phyloP scores from a whole-genome alignment of 2,329 filamentous ascomycete species.

The Fulvia fulva region DNA sequence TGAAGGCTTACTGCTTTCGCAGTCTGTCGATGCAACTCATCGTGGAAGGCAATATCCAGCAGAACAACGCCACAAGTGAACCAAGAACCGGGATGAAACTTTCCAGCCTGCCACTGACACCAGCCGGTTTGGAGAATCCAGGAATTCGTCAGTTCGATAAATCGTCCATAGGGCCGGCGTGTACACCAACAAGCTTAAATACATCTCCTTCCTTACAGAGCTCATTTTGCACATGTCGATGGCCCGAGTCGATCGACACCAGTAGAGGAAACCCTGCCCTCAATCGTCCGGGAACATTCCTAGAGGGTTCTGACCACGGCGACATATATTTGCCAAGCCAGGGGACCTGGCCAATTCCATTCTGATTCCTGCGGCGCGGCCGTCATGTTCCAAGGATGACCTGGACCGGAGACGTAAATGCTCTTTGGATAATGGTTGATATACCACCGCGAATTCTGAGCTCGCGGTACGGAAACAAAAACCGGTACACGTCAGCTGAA shows the following conservation, averaged over 20 bases:
- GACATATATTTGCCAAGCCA: not conserved
- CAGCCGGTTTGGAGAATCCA: not conserved
- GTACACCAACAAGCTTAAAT: not conserved
- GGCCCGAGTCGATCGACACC: not conserved
- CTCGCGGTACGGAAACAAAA: slow-evolving; percentile 16
- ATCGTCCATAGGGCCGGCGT: not conserved
- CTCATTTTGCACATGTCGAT: not conserved
- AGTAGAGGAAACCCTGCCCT: not conserved
- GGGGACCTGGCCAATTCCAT: slow-evolving; percentile 15
- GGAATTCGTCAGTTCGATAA: not conserved
- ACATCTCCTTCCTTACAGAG: slow-evolving; percentile 10
- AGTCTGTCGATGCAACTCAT: too few species aligned
- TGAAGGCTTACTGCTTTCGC: not conserved
- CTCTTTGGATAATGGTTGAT: slow-evolving; percentile 17
- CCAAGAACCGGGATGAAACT: not conserved
- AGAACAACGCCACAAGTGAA: not conserved
- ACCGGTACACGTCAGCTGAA: slow-evolving; percentile 13
- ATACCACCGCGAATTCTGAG: slow-evolving; percentile 2
- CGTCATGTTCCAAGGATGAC: too few species aligned
- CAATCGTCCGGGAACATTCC: not conserved
- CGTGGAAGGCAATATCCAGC: not conserved
- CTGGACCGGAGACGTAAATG: slow-evolving; percentile 12
- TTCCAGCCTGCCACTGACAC: not conserved
- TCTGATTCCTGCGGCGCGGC: slow-evolving; percentile 20
- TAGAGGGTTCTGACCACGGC: slow-evolving; percentile 3